phyloP scores from a whole-genome alignment of 2,329 filamentous ascomycete species.

The Fusarium begoniae region DNA sequence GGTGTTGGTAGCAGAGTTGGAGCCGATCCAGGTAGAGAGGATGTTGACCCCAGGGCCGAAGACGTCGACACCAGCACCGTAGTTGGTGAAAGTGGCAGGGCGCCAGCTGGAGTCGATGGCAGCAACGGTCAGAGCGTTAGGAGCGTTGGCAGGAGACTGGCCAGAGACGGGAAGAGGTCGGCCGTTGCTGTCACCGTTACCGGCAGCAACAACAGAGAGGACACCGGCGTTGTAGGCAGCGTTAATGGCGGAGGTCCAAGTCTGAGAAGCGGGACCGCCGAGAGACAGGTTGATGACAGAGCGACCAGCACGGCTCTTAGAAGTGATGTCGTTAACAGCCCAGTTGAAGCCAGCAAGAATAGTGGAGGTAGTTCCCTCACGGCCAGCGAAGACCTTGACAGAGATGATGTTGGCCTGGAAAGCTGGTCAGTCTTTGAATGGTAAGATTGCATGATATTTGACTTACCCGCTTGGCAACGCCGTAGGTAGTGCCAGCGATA shows the following conservation, averaged over 20 bases:
- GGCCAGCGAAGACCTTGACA: slow-evolving; percentile 46
- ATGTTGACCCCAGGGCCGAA: slow-evolving; percentile 54
- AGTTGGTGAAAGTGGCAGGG: slow-evolving; percentile 60
- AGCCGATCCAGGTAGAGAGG: slow-evolving; percentile 54
- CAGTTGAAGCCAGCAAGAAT: slow-evolving; percentile 55
- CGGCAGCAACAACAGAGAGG: slow-evolving; percentile 57
- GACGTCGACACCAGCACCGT: slow-evolving; percentile 52
- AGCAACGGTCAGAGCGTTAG: slow-evolving; percentile 60
- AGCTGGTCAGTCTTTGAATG: background rate
- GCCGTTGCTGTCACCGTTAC: slow-evolving; percentile 50
- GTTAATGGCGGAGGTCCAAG: slow-evolving; percentile 54
- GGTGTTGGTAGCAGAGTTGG: slow-evolving; percentile 45
- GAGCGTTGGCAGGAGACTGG: slow-evolving; percentile 57
- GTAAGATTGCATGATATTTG: no score
- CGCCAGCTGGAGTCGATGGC: slow-evolving; percentile 52
- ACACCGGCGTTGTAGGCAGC: slow-evolving; percentile 52
- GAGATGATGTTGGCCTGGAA: slow-evolving; percentile 39
- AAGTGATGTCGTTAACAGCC: slow-evolving; percentile 48
- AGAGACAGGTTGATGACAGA: slow-evolving; percentile 55
- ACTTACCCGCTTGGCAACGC: slow-evolving; percentile 53
- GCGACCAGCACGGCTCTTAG: slow-evolving; percentile 46
- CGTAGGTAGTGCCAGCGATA: slow-evolving; percentile 51
- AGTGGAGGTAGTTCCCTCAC: slow-evolving; percentile 36
- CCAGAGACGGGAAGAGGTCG: slow-evolving; percentile 49
- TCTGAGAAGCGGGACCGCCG: slow-evolving; percentile 45